A percentile compares a stretch with the other conserved stretches of the same genome.
phyloP scores from a whole-genome alignment of 2,329 filamentous ascomycete species.

The Alternaria sp. region DNA sequence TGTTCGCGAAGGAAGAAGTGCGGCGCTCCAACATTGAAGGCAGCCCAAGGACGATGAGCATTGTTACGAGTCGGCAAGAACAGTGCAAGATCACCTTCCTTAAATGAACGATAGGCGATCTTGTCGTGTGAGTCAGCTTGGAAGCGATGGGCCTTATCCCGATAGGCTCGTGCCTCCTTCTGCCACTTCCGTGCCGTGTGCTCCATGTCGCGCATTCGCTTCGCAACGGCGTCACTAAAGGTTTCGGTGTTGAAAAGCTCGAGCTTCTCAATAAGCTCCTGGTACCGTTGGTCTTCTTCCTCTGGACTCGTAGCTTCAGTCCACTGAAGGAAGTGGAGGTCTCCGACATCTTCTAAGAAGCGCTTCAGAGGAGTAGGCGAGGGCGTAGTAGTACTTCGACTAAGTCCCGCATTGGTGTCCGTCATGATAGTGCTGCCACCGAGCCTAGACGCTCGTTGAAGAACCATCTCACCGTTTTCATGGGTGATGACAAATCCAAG shows the following conservation, averaged over 20 bases:
- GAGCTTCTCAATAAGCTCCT: constrained; percentile 75
- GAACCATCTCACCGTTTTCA: constrained; percentile 74
- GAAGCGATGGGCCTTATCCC: constrained; percentile 82
- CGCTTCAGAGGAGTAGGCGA: constrained; percentile 64
- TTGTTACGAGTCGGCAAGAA: constrained; percentile 96
- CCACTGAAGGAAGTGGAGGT: constrained; percentile 84
- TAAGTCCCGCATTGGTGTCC: constrained; percentile 49
- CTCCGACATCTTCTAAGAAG: constrained; percentile 67
- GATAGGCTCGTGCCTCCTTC: constrained; percentile 84
- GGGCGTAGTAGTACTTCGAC: constrained; percentile 65
- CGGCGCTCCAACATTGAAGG: constrained; percentile 96
- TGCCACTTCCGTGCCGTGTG: constrained; percentile 93
- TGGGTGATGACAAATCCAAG: constrained; percentile 84
- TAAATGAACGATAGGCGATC: constrained; percentile 95
- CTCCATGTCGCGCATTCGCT: constrained; percentile 92
- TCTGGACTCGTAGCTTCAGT: constrained; percentile 73
- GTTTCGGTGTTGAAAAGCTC: constrained; percentile 83
- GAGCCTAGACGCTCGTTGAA: constrained; percentile 74
- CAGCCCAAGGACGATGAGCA: constrained; percentile 93
- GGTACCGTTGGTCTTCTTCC: constrained; percentile 77
- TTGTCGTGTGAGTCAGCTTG: constrained; percentile 93
- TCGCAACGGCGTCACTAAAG: constrained; percentile 85
- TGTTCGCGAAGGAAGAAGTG: constrained; percentile 97
- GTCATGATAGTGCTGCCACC: constrained; percentile 57
- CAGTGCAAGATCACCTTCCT: constrained; percentile 91